These are phyloP conservation scores for Casaregolazyma lundiana DNA, from an alignment of 1,139 yeast genomes.

Conservation along the genomic window DNA sequence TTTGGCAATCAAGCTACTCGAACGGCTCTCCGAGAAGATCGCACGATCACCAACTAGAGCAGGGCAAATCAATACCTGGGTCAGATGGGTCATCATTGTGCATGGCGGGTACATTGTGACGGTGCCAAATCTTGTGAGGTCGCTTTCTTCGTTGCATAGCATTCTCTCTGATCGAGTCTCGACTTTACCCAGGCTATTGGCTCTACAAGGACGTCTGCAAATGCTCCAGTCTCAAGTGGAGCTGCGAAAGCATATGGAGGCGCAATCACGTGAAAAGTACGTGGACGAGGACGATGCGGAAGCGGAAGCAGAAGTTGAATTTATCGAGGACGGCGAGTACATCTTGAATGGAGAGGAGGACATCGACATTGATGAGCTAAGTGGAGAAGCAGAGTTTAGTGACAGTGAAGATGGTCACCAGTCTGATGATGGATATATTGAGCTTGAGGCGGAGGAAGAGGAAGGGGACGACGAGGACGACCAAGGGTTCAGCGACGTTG, in stretches of 20 bases:
- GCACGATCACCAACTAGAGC: conserved; percentile 66
- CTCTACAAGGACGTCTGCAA: conserved; percentile 76
- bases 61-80: conserved; percentile 79
- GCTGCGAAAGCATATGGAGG: conserved; percentile 54
- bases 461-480: conserved; percentile 27
- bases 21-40: conserved; percentile 78
- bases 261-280: conserved; percentile 14
- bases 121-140: conserved; percentile 61
- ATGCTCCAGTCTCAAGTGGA: conserved; percentile 67
- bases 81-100: conserved; percentile 84
- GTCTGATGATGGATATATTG: conserved; percentile 24
- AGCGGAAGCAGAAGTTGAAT: conserved; percentile 42
- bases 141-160: conserved; percentile 72
- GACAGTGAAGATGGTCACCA: conserved; percentile 27
- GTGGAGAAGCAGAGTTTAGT: conserved; percentile 30
- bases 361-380: conserved; percentile 40
- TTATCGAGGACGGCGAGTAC: conserved; percentile 49
- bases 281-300: conserved; percentile 31
- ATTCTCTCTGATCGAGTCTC: conserved; percentile 70
- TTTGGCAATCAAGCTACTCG: conserved; percentile 69
- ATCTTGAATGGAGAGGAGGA: conserved; percentile 41
- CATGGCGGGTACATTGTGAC: conserved; percentile 82
- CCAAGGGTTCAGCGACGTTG: conserved; percentile 28
- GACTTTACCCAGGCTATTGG: conserved; percentile 71
- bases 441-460: conserved; percentile 23